Evolutionary conservation across 1,284 basidiomycete genomes (phyloP), one percentile per base, ranked within the genome.

Genomic region (Moesziomyces parantarcticus): DNA sequence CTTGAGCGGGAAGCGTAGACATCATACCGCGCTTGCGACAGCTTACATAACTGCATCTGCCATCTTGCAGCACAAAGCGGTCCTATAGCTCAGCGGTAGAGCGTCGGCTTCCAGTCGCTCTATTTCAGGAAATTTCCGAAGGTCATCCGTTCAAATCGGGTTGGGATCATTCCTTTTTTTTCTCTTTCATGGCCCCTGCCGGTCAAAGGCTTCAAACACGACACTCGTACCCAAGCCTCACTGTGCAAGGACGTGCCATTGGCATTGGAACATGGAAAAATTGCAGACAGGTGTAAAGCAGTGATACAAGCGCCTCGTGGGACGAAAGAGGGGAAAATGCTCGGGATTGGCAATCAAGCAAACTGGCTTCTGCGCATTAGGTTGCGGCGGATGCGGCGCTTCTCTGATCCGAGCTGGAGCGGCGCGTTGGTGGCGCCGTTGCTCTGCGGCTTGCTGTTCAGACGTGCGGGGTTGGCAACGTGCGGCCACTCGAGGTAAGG

Each of bases 401-500:
- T 89, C 65, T 91, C 91, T 8, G 87, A 89, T 5, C 93, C 92
- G 16, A 89, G 52, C 21, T 49, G 49, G 20, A 66, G 16, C 7
- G 50, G 49, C 14, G 44, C 45, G 13, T 41, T 36, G 32, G 9
- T 46, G 16, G 57, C 51, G 41, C 10, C 46, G 36, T 14, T 2
- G 4, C 36, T 47, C 36, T 11, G n/a, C n/a, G 32, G 34, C 55
- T 41, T 54, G 36, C 39, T 59, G 53, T 50, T 58, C 8, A 39
- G 41, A 84, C 50, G 39, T 8, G 45, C 32, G 14, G 21, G 21
- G 77, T 83, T 5, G 88, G 89, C 49, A 88, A 88, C 3, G 87
- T 88, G 88, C 0, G 90, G 90, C 90, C 91, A 92, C 69, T 91
- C 90, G 76, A 97, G 85, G 85, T 89, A 97, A 20, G 94, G 94